Percentiles rank a stretch among this genome's conserved stretches.
Evolutionary conservation across 116 monocot genomes (phyloP).

Genomic region (Thalassia testudinum): DNA sequence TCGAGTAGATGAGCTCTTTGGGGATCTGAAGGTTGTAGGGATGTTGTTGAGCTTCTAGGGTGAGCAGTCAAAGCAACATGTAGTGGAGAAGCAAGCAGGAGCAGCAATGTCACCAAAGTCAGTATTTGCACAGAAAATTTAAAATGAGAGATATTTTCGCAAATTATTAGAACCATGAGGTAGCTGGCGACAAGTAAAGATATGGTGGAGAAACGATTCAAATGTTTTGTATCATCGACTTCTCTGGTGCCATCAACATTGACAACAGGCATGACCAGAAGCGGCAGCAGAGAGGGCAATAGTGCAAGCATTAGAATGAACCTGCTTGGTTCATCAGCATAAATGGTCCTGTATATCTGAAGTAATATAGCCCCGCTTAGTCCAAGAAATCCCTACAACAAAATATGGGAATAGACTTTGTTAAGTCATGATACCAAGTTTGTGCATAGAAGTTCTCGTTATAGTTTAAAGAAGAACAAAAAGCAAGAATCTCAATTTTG

Average conservation of each 20-base stretch:
- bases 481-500: too few species aligned
- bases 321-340: constrained; percentile 21
- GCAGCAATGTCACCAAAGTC: constrained; percentile 27
- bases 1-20: constrained; percentile 16
- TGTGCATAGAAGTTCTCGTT: too few species aligned
- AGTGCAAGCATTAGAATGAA: constrained; percentile 59
- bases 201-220: constrained; percentile 49
- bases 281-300: constrained; percentile 27
- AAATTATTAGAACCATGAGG: constrained; percentile 55
- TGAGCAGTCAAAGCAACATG: constrained; percentile 12
- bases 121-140: constrained; percentile 6
- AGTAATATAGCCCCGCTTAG: constrained; percentile 82
- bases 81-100: constrained; percentile 34
- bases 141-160: constrained; percentile 22
- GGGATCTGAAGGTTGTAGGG: neutral
- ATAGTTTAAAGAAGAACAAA: too few species aligned
- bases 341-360: constrained; percentile 37
- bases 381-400: constrained; percentile 66
- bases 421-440: too few species aligned
- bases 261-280: constrained; percentile 54
- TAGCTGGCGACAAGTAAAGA: constrained; percentile 46
- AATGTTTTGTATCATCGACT: constrained; percentile 25
- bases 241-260: constrained; percentile 14
- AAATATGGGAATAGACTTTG: too few species aligned
- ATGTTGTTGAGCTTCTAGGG: constrained; percentile 1